Evolutionary conservation across 1,284 basidiomycete genomes (phyloP).

Genomic region (Megacollybia platyphylla): DNA sequence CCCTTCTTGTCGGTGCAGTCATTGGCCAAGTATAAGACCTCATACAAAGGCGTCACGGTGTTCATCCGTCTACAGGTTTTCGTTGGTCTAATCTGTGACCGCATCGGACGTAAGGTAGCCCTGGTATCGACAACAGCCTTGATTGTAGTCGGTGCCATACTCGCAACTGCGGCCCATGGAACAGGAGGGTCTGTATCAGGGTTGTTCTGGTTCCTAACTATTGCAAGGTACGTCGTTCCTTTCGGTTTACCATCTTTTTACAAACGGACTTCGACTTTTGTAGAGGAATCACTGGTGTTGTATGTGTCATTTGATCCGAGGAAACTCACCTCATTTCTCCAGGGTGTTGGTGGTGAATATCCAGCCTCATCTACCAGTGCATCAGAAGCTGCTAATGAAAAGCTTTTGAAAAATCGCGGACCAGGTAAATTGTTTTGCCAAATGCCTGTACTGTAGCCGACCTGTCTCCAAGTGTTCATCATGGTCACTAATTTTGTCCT

Average conservation of each 20-base stretch:
- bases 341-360: conserved; percentile 72
- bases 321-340: background rate
- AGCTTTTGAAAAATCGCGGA: conserved; percentile 45
- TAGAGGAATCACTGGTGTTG: conserved; percentile 55
- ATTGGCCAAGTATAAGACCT: conserved; percentile 8
- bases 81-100: conserved; percentile 62
- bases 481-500: conserved; percentile 67
- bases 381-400: conserved; percentile 66
- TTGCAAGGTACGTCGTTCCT: conserved; percentile 29
- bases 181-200: conserved; percentile 32
- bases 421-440: conserved; percentile 25
- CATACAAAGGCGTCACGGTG: conserved; percentile 1
- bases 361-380: conserved; percentile 39
- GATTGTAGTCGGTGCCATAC: conserved; percentile 60
- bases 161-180: conserved; percentile 63
- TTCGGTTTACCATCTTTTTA: background rate
- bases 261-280: background rate
- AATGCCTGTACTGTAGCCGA: conserved; percentile 3
- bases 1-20: conserved; percentile 53
- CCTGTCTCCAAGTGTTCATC: conserved; percentile 37
- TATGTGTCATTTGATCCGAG: conserved; percentile 17
- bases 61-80: conserved; percentile 30
- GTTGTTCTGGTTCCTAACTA: conserved; percentile 69
- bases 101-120: conserved; percentile 60
- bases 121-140: conserved; percentile 58